These are phyloP conservation scores for Nitzschia sp. DNA, from an alignment of 108 stramenopile species.

Conservation along the genomic window DNA sequence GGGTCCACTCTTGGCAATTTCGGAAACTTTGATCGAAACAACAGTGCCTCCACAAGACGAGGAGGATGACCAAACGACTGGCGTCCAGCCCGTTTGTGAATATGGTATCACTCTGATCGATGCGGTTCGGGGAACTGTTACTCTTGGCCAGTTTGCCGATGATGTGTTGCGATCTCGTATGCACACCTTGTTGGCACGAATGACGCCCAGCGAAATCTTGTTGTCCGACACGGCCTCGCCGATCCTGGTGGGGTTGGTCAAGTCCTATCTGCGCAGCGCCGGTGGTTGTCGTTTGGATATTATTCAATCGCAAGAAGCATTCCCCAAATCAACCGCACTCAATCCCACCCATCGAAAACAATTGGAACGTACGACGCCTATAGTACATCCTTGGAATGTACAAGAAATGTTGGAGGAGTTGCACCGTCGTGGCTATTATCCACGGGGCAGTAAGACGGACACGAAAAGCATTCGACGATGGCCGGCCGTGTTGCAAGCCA, in stretches of 20 bases:
- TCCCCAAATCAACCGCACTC: conserved; percentile 80
- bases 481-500: conserved; percentile 83
- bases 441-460: conserved; percentile 49
- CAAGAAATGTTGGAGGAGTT: conserved; percentile 76
- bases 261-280: conserved; percentile 7
- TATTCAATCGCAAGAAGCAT: conserved; percentile 48
- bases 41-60: not conserved
- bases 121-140: conserved; percentile 80
- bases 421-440: conserved; percentile 82
- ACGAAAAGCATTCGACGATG: conserved; percentile 54
- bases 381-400: conserved; percentile 84
- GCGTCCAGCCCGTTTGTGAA: conserved; percentile 80
- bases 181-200: conserved; percentile 88
- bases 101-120: conserved; percentile 95
- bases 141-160: conserved; percentile 98
- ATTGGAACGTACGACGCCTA: conserved; percentile 46
- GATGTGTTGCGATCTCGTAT: conserved; percentile 89
- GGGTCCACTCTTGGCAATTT: conserved; percentile 85
- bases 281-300: conserved; percentile 51
- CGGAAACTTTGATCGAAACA: conserved; percentile 53
- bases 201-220: conserved; percentile 84
- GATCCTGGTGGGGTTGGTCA: conserved; percentile 21
- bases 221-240: conserved; percentile 19
- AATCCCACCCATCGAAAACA: conserved; percentile 48
- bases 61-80: conserved; percentile 37